phyloP scores from a whole-genome alignment of 257 asterid genomes.

The Cruciata laevipes region DNA sequence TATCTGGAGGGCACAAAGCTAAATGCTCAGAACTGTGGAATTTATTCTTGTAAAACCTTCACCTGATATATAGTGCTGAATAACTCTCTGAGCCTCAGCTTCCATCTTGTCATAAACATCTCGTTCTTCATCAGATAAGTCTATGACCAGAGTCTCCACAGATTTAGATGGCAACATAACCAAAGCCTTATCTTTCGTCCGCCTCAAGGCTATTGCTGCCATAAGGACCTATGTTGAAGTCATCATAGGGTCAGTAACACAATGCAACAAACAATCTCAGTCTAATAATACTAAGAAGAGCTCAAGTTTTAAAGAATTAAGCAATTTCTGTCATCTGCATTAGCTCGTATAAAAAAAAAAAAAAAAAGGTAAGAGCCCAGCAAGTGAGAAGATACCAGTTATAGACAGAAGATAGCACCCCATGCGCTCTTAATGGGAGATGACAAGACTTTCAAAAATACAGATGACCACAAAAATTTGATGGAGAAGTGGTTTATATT shows the following conservation, averaged over 20 bases:
- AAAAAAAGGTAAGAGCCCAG: not conserved
- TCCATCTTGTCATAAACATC: conserved; percentile 74
- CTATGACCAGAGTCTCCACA: conserved; percentile 49
- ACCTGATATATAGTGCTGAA: conserved; percentile 36
- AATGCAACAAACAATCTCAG: too few species aligned
- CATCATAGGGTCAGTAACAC: not conserved
- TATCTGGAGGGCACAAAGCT: conserved; percentile 39
- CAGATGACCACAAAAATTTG: not conserved
- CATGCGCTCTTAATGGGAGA: not conserved
- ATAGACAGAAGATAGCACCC: not conserved
- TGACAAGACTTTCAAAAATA: not conserved
- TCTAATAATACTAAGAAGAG: too few species aligned
- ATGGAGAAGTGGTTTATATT: not conserved
- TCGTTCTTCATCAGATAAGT: conserved; percentile 65
- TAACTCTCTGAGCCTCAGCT: conserved; percentile 49
- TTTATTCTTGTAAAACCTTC: conserved; percentile 35
- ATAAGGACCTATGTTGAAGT: conserved; percentile 47
- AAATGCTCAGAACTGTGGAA: conserved; percentile 55
- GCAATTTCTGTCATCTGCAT: not conserved
- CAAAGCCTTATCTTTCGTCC: conserved; percentile 65
- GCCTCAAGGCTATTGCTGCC: conserved; percentile 73
- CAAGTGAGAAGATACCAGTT: not conserved
- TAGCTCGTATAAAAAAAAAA: not conserved
- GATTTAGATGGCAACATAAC: conserved; percentile 60
- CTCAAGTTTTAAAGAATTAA: not conserved